These are phyloP conservation scores for Rhodotorula sp. DNA, from an alignment of 1,284 basidiomycete species.

Conservation along the genomic window DNA sequence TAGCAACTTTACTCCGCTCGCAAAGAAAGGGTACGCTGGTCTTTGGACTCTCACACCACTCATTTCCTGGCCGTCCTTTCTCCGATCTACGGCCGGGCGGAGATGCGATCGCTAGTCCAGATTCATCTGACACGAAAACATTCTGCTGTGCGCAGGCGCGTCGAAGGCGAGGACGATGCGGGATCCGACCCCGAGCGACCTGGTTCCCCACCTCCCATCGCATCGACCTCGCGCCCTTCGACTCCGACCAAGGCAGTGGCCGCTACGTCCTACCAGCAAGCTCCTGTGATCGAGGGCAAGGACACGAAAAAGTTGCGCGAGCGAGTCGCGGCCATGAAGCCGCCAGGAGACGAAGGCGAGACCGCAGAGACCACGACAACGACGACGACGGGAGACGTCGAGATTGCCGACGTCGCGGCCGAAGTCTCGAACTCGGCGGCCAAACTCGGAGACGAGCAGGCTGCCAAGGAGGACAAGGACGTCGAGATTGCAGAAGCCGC, in stretches of 20 bases:
- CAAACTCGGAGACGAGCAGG: slow-evolving; percentile 20
- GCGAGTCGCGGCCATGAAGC: slow-evolving; percentile 37
- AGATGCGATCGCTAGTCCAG: no score
- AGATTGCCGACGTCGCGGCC: slow-evolving; percentile 26
- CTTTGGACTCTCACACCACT: background rate
- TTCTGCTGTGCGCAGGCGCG: background rate
- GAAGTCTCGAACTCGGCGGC: slow-evolving; percentile 25
- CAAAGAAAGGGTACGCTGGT: slow-evolving; percentile 37
- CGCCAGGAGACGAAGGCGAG: slow-evolving; percentile 16
- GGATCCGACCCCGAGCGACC: slow-evolving; percentile 10
- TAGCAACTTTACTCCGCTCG: slow-evolving; percentile 29
- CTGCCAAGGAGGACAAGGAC: slow-evolving; percentile 16
- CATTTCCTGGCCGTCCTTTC: background rate
- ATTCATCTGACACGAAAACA: no score
- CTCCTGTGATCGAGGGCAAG: slow-evolving; percentile 28
- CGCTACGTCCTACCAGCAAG: no score
- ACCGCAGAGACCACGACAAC: background rate
- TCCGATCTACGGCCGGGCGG: background rate
- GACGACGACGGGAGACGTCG: slow-evolving; percentile 15
- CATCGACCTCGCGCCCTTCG: slow-evolving; percentile 9
- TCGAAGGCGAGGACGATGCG: slow-evolving; percentile 11
- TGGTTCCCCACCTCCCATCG: slow-evolving; percentile 18
- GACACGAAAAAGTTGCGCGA: slow-evolving; percentile 36
- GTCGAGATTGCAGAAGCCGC: slow-evolving; percentile 37
- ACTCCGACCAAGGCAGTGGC: slow-evolving; percentile 6